Evolutionary conservation across 2,329 filamentous ascomycete genomes (phyloP), one percentile per base, ranked within the genome.

Genomic region (Amphichorda felina): DNA sequence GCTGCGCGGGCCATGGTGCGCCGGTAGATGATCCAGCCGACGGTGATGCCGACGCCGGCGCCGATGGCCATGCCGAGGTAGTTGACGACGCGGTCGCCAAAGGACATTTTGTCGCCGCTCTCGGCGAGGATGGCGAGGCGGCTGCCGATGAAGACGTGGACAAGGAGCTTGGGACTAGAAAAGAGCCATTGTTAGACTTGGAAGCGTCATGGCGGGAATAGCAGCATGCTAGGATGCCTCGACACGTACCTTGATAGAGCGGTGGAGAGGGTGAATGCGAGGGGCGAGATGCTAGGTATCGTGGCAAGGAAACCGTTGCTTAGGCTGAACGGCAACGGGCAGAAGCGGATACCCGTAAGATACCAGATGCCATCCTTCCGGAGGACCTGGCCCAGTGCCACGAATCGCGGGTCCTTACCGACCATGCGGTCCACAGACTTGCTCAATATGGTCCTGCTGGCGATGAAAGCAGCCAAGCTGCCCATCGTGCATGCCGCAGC

Each of bases 301-400:
- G 91, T 96, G 21, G 86, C 86, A 37, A 98, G 75, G 41, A 94
- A 94, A 34, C 87, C 91, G 53, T 98, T 98, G 52, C 83, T 88
- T 45, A 96, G 65, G 35, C 83, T 91, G 56, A 94, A 98, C 11
- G 91, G 91, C 40, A 98, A 56, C 2, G 91, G 91, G 50, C 89
- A 96, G 43, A 96, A 72, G 21, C 91, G 75, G 47, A 98, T 91
- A 72, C 91, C 93, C 42, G 85, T 79, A 31, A 98, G 69, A 36
- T 96, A 77, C 49, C 86, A 82, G 35, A 98, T 59, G 1, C 91
- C 91, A 50, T 98, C 91, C 50, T 84, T 79, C 44, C 94, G 86
- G 41, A 98, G 66, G 7, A 91, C 91, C 48, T 95, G 72, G 16
- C 83, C 75, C 18, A 98, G 70, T 4, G 91, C 91, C 8, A 91